phyloP scores from a whole-genome alignment of 208 protist species.

The Jaenimonas drosophilae region DNA sequence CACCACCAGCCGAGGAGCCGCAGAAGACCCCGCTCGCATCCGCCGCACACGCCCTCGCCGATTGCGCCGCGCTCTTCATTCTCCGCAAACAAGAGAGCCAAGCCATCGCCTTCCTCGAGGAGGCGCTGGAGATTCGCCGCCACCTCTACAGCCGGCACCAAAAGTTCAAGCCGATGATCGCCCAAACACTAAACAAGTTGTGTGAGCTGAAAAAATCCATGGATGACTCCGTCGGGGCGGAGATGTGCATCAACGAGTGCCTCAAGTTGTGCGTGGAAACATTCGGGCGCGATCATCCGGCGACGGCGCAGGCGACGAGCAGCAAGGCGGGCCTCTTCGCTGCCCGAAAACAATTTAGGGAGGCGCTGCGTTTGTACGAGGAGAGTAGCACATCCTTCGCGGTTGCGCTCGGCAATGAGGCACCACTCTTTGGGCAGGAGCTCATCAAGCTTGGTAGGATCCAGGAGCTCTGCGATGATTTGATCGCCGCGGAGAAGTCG shows the following conservation, averaged over 20 bases:
- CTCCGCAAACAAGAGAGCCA: conserved; percentile 48
- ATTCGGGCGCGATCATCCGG: conserved; percentile 69
- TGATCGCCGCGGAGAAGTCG: conserved; percentile 48
- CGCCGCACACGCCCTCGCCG: conserved; percentile 74
- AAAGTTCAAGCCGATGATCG: conserved; percentile 84
- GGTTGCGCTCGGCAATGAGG: conserved; percentile 64
- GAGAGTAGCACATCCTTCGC: conserved; percentile 70
- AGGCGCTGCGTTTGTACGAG: conserved; percentile 70
- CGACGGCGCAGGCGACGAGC: conserved; percentile 76
- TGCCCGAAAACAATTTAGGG: conserved; percentile 70
- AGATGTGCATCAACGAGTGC: conserved; percentile 85
- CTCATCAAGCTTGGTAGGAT: conserved; percentile 73
- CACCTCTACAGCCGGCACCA: conserved; percentile 69
- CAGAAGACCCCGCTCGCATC: conserved; percentile 73
- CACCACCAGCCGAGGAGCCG: conserved; percentile 38
- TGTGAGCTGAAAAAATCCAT: conserved; percentile 78
- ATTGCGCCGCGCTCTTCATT: conserved; percentile 80
- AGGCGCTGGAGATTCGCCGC: conserved; percentile 79
- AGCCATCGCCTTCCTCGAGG: conserved; percentile 77
- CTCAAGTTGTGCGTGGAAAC: conserved; percentile 75
- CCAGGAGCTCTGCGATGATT: conserved; percentile 76
- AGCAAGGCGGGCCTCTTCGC: conserved; percentile 75
- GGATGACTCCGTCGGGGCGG: conserved; percentile 66
- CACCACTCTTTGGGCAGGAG: conserved; percentile 60
- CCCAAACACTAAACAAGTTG: conserved; percentile 86